Evolutionary conservation across 805 yeast species (phyloP), one percentile per base, ranked within the genome.

Genomic region (Barnettozyma wickerhamii): DNA sequence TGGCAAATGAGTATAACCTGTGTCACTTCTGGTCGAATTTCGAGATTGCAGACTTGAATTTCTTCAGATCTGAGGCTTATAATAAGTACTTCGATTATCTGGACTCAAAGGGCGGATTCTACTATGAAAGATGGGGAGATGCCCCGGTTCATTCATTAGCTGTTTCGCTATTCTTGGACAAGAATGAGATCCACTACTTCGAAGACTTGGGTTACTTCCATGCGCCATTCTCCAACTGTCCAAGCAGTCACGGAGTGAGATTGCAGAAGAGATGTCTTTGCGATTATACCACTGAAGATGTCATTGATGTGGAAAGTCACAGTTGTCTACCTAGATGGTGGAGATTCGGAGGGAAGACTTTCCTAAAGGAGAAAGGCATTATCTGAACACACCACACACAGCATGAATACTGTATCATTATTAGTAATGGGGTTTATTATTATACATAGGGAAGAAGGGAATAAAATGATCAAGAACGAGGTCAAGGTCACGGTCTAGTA

Each of bases 121-220:
- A 83, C 59, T 82, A 84, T 42, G 96, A 88, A 62, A 66, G 96
- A 43, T 89, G 96, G 96, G 96, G 96, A 13, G 96, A 89, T 64
- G 96, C 96, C 0, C 96, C 96, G 0, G 85, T 88, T 13, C 96
- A 88, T 59, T 69, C 91, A 0, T 66, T 87, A 21, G 95, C 79
- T 1, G 79, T 75, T 1, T 59, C 84, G 0, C 58, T 85, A 32
- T 58, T 85, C 33, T 62, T 85, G 46, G 75, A 79, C 46, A 71
- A 66, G 39, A 58, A 67, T 14, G 82, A 86, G 55, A 62, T 89
- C 31, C 83, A 81, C 56, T 87, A 83, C 65, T 85, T 89, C 60
- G 80, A 80, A 42, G 95, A 88, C 52, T 69, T 88, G 14, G 96
- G 95, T 0, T 88, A 88, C 58, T 70, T 60, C 47, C 96, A 88